Evolutionary conservation across 345 rosid species (phyloP).

Genomic region (Eucalyptus marginata): DNA sequence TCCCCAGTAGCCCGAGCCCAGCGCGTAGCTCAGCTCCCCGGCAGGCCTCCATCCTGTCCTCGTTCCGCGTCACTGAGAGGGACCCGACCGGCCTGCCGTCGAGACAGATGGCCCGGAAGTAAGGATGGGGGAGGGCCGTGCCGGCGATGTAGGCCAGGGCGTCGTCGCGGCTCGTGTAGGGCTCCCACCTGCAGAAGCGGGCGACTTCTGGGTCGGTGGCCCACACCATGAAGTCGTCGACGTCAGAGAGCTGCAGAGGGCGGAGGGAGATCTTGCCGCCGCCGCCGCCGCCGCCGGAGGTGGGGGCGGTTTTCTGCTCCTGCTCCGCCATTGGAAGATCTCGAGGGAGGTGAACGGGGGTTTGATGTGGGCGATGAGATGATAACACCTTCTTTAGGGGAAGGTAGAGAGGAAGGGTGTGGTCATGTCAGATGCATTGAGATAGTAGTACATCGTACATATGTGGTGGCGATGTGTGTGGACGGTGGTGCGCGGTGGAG

Average conservation of each 20-base stretch:
- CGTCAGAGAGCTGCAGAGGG: constrained; percentile 25
- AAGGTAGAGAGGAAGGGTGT: not conserved
- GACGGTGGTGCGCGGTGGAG: not conserved
- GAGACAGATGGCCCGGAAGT: constrained; percentile 51
- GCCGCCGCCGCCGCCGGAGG: not conserved
- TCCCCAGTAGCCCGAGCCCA: constrained; percentile 18
- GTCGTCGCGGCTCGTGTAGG: constrained; percentile 37
- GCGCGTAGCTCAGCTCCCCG: constrained; percentile 9
- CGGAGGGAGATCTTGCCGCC: constrained; percentile 15
- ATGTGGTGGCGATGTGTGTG: not conserved
- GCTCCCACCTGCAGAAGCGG: constrained; percentile 47
- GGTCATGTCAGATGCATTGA: not conserved
- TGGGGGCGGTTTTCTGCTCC: not conserved
- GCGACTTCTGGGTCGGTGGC: constrained; percentile 33
- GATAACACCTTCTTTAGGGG: not conserved
- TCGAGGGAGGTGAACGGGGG: not conserved
- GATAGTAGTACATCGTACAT: not conserved
- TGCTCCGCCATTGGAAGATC: not conserved
- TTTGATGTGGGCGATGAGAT: not conserved
- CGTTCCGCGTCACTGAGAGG: constrained; percentile 31
- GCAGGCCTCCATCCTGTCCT: not conserved
- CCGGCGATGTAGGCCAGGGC: constrained; percentile 22
- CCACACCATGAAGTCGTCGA: constrained; percentile 68
- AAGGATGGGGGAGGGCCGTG: constrained; percentile 37
- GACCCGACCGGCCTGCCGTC: constrained; percentile 37